Evolutionary conservation across 148 eudicot species (phyloP).

Genomic region (Salicornia ramosissima): DNA sequence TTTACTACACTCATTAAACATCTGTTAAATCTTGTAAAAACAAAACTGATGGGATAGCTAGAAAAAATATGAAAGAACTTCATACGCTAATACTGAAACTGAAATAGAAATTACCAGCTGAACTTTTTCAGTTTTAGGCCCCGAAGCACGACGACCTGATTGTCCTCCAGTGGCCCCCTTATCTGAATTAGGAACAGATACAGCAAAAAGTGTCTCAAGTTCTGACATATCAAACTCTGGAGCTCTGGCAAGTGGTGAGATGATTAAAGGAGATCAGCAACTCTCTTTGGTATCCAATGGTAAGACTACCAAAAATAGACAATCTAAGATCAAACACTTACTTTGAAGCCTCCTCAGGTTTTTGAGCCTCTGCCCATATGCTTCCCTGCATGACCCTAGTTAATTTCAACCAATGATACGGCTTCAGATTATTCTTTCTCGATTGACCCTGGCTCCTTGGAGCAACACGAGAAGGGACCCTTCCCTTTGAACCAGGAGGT

Average conservation of each 20-base stretch:
- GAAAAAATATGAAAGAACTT: neutral
- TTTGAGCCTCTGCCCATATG: constrained; percentile 92
- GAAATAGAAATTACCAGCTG: constrained; percentile 54
- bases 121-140: constrained; percentile 67
- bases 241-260: constrained; percentile 40
- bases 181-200: constrained; percentile 47
- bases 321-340: constrained; percentile 24
- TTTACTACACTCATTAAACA: neutral
- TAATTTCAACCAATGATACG: constrained; percentile 88
- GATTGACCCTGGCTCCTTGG: constrained; percentile 39
- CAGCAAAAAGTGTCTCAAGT: constrained; percentile 87
- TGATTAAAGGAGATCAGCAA: neutral
- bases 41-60: neutral
- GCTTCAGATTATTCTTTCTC: constrained; percentile 56
- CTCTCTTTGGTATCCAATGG: constrained; percentile 3
- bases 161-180: constrained; percentile 40
- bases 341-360: constrained; percentile 75
- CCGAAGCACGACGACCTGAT: constrained; percentile 49
- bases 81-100: neutral
- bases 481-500: constrained; percentile 49
- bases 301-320: neutral
- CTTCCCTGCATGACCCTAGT: constrained; percentile 81
- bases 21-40: neutral
- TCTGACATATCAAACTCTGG: constrained; percentile 82
- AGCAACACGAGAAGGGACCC: constrained; percentile 31